These are phyloP conservation scores for Cystofilobasidium macerans DNA, from an alignment of 768 basidiomycete species.

Conservation along the genomic window DNA sequence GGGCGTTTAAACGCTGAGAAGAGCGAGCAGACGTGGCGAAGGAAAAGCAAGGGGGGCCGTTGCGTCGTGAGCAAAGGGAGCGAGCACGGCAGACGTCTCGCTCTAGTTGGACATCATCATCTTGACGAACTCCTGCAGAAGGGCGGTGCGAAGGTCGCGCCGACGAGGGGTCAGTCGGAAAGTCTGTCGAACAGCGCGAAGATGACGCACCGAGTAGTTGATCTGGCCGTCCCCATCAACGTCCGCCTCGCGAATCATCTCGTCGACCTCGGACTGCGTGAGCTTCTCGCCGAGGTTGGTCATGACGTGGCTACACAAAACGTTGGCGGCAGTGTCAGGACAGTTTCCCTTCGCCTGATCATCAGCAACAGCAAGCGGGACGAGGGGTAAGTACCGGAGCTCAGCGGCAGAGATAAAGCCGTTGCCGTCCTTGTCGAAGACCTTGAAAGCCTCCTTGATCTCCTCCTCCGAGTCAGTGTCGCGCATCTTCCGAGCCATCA, in stretches of 20 bases:
- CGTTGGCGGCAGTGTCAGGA: too few relatives aligned
- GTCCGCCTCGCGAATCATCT: constrained; percentile 96
- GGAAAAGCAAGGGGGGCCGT: too few relatives aligned
- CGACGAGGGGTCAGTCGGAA: background rate
- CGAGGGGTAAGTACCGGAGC: constrained; percentile 29
- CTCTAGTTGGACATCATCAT: background rate
- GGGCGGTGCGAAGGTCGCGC: too few relatives aligned
- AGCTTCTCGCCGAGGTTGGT: constrained; percentile 80
- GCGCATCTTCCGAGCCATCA: constrained; percentile 60
- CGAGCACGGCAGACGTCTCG: background rate
- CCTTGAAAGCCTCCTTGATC: constrained; percentile 91
- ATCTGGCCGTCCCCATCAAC: constrained; percentile 82
- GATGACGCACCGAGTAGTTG: constrained; percentile 24
- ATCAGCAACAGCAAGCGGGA: background rate
- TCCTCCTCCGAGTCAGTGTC: constrained; percentile 89
- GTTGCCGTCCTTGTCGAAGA: constrained; percentile 92
- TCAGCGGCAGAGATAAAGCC: constrained; percentile 79
- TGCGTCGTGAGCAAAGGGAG: too few relatives aligned
- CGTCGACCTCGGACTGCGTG: constrained; percentile 74
- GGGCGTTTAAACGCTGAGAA: too few relatives aligned
- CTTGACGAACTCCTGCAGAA: background rate
- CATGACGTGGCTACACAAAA: constrained; percentile 57
- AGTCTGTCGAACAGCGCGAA: background rate
- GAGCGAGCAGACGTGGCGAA: too few relatives aligned
- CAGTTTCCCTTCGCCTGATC: too few relatives aligned